Base-by-base conservation (phyloP, 2,329 filamentous ascomycete genomes). In the Aspergillus fumigatiaffinis region DNA sequence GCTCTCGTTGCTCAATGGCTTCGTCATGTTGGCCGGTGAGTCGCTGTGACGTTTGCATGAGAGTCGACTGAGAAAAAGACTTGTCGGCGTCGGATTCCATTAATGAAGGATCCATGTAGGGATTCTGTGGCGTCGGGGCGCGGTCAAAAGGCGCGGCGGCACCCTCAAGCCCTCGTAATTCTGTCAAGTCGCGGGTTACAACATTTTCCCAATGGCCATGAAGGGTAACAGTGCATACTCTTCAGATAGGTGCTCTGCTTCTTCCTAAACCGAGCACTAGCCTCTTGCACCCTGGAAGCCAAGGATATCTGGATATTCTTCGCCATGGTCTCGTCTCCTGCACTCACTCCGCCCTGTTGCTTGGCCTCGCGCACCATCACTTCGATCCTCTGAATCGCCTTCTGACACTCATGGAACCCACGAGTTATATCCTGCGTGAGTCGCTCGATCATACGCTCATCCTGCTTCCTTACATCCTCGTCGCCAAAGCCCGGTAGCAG, bases 201-300 rank as follows among this genome's bases (percentile, higher is more conserved):
- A 50, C 32, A 35, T 25, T 42, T 23, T 26, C 20, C n/a, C n/a
- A 26, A 25, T 52, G 38, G 17, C n/a, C 14, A 26, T 28, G 21
- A 46, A 28, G 47, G 25, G 26, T 23, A 26, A 28, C 14, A 42
- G 17, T 38, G 65, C 78, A 68, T 80, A 96, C 92, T 97, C 77
- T 95, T 97, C 53, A 99, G 77, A 76, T 99, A 99, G 52, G 88
- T 89, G 71, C 92, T 93, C 79, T 99, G 94, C 79, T 97, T 97
- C 82, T 97, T 99, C 68, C 94, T 85, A 73, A 99, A 99, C 61
- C 84, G 83, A 29, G 94, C 89, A 77, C 92, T 97, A 50, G 91
- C 88, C 66, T 97, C 92, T 74, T 97, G 92, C 0, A 97, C 91
- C 60, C 91, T 83, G 1, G 90, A 82, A 0, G 94, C 94, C 42